Percentiles rank a stretch among this genome's conserved stretches.
phyloP scores from a whole-genome alignment of 2,329 filamentous ascomycete genomes.

The Mariannaea sp. region DNA sequence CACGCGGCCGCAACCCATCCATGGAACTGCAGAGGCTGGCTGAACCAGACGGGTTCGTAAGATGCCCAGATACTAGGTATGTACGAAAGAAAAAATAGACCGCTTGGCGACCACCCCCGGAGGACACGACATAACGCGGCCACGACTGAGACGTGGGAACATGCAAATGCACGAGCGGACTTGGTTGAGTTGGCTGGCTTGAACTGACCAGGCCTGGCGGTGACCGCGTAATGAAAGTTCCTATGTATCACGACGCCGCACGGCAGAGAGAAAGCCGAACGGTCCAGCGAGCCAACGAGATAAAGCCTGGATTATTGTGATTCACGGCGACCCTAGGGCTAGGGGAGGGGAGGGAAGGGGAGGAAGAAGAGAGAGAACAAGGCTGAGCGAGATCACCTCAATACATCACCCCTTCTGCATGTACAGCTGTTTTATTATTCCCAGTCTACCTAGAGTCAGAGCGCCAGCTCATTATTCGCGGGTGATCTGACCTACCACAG shows the following conservation, averaged over 20 bases:
- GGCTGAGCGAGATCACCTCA: not conserved
- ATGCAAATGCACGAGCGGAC: not conserved
- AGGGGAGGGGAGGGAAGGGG: too few species aligned
- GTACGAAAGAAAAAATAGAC: too few species aligned
- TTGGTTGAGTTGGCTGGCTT: not conserved
- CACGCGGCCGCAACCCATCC: too few species aligned
- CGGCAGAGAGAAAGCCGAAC: not conserved
- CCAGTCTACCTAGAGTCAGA: too few species aligned
- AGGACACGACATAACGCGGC: not conserved
- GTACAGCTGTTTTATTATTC: too few species aligned
- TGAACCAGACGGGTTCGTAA: too few species aligned
- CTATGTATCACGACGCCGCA: not conserved
- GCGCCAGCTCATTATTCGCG: too few species aligned
- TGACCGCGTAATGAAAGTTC: not conserved
- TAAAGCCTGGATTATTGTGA: too few species aligned
- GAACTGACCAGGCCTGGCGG: not conserved
- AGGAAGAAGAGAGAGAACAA: not conserved
- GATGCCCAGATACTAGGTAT: too few species aligned
- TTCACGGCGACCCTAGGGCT: too few species aligned
- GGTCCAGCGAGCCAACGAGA: not conserved
- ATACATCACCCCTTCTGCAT: not conserved
- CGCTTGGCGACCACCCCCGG: not conserved
- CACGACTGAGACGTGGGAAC: not conserved
- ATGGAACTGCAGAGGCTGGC: too few species aligned
- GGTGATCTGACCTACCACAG: not conserved